phyloP scores from a whole-genome alignment of 2,329 filamentous ascomycete species.

The Fusarium papillatum region DNA sequence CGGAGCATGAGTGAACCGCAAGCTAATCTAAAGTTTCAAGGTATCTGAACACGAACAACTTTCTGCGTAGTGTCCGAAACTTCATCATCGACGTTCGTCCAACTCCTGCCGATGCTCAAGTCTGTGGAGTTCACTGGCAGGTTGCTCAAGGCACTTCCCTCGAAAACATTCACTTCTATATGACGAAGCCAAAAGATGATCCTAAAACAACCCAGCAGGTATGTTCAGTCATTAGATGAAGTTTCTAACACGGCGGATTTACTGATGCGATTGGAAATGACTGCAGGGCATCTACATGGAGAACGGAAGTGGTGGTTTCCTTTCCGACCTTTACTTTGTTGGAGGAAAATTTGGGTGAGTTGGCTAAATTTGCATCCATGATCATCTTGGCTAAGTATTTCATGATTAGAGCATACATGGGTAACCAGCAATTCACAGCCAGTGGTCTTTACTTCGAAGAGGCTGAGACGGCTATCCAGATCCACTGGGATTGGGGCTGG shows the following conservation, averaged over 20 bases:
- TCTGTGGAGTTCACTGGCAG: constrained; percentile 71
- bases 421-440: constrained; percentile 78
- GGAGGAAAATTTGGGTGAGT: constrained; percentile 65
- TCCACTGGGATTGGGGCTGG: constrained; percentile 84
- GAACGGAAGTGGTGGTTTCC: constrained; percentile 55
- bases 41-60: constrained; percentile 65
- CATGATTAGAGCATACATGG: constrained; percentile 54
- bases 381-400: constrained; percentile 35
- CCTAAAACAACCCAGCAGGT: constrained; percentile 37
- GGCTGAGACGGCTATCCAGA: constrained; percentile 75
- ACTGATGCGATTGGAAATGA: neutral
- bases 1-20: neutral
- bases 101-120: constrained; percentile 46
- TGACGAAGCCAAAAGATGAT: constrained; percentile 28
- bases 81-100: constrained; percentile 68
- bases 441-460: constrained; percentile 74
- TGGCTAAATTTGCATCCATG: neutral
- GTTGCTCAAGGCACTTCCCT: constrained; percentile 71
- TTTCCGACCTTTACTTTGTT: constrained; percentile 73
- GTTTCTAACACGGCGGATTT: neutral
- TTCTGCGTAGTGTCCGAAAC: constrained; percentile 76
- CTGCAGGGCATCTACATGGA: constrained; percentile 43
- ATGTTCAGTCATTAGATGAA: constrained; percentile 12
- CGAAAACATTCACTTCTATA: constrained; percentile 63
- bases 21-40: neutral